Evolutionary conservation across 2,329 filamentous ascomycete genomes (phyloP).

Genomic region (Furcasterigmium sp.): DNA sequence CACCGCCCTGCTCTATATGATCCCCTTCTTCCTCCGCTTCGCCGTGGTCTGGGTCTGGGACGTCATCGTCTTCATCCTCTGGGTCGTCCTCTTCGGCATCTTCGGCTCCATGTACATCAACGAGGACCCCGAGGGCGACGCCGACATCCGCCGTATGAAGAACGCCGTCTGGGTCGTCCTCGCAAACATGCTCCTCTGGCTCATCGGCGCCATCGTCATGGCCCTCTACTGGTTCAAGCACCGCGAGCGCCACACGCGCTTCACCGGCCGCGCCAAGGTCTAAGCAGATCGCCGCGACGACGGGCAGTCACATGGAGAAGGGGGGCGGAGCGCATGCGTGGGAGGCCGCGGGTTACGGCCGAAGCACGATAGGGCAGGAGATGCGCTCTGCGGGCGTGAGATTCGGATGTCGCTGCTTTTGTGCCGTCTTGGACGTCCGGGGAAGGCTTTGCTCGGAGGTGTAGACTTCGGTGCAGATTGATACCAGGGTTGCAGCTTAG

Average conservation of each 20-base stretch:
- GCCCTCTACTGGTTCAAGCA: slow-evolving; percentile 54
- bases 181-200: slow-evolving; percentile 70
- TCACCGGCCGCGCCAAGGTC: slow-evolving; percentile 55
- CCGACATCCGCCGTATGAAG: slow-evolving; percentile 70
- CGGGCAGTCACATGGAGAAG: slow-evolving; percentile 2
- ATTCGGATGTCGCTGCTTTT: no score
- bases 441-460: no score
- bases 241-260: slow-evolving; percentile 45
- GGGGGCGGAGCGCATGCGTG: not conserved
- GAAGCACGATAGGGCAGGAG: no score
- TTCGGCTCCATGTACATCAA: slow-evolving; percentile 76
- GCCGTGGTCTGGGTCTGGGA: slow-evolving; percentile 62
- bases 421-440: no score
- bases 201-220: slow-evolving; percentile 53
- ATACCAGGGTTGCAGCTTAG: not conserved
- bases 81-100: slow-evolving; percentile 76
- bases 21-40: slow-evolving; percentile 55
- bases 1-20: slow-evolving; percentile 59
- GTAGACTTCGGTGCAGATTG: not conserved
- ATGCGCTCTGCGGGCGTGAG: no score
- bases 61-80: slow-evolving; percentile 67
- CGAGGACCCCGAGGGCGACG: slow-evolving; percentile 58
- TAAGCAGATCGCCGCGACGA: slow-evolving; percentile 23
- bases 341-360: not conserved
- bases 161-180: slow-evolving; percentile 82